Conservation (phyloP, 306 rosid genomes). For the Vicia sativa region DNA sequence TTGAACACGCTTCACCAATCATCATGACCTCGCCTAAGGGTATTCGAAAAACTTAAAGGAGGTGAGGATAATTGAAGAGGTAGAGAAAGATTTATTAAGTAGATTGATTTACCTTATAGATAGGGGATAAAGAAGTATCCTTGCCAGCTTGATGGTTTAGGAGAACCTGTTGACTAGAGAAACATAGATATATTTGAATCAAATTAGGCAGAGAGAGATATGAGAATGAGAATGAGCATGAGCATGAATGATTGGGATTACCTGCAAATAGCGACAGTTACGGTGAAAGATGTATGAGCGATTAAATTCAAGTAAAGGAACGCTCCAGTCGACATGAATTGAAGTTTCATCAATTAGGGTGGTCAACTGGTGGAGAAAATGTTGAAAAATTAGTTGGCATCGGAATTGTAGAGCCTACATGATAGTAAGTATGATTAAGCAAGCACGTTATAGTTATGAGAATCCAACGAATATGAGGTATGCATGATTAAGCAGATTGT, state of each 20-base stretch:
- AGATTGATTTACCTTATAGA: slow-evolving; percentile 77
- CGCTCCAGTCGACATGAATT: slow-evolving; percentile 89
- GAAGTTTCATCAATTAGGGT: slow-evolving; percentile 62
- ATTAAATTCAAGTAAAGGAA: slow-evolving; percentile 91
- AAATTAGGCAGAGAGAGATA: slow-evolving; percentile 37
- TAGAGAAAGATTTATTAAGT: slow-evolving; percentile 26
- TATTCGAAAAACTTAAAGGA: too few species aligned
- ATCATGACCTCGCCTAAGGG: slow-evolving; percentile 18
- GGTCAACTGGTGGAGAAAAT: slow-evolving; percentile 61
- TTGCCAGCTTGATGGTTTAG: slow-evolving; percentile 65
- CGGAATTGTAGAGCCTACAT: slow-evolving; percentile 34
- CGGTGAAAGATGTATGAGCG: slow-evolving; percentile 88
- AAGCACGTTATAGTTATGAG: too few species aligned
- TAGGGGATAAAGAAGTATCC: slow-evolving; percentile 71
- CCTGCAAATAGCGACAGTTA: slow-evolving; percentile 99
- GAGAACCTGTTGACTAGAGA: slow-evolving; percentile 79
- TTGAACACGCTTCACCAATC: slow-evolving; percentile 18
- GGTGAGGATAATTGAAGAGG: slow-evolving; percentile 26
- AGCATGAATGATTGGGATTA: slow-evolving; percentile 39
- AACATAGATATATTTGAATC: slow-evolving; percentile 40
- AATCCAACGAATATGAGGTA: too few species aligned
- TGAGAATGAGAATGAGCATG: too few species aligned
- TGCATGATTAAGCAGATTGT: too few species aligned
- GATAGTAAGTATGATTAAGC: too few species aligned
- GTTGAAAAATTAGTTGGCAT: slow-evolving; percentile 34